Percentiles rank a stretch among this genome's conserved stretches.
Conservation (phyloP, 495 filamentous ascomycete species). For the Penicillium fimorum region DNA sequence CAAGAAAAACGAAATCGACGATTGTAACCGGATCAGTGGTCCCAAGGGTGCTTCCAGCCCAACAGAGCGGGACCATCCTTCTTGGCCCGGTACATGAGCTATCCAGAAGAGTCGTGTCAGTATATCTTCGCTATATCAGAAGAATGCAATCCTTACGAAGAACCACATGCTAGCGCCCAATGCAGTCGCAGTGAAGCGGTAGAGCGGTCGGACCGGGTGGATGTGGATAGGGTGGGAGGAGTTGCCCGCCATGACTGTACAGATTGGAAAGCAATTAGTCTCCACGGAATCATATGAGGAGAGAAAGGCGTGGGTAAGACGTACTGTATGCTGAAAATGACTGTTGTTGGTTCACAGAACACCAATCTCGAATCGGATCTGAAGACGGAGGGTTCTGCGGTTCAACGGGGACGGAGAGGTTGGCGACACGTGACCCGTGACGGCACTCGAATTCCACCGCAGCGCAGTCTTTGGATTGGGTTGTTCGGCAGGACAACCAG, state of each 20-base stretch:
- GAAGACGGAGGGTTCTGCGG: slow-evolving; percentile 11
- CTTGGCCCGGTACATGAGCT: slow-evolving; percentile 95
- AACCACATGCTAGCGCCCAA: slow-evolving; percentile 99
- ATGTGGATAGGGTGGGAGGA: slow-evolving; percentile 65
- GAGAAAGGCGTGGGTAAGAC: neutral
- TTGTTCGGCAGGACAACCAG: neutral
- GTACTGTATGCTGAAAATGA: slow-evolving; percentile 18
- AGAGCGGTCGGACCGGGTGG: slow-evolving; percentile 70
- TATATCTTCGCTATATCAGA: slow-evolving; percentile 3
- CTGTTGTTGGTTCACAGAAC: slow-evolving; percentile 14
- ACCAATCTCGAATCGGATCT: slow-evolving; percentile 16
- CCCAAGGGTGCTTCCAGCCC: slow-evolving; percentile 98
- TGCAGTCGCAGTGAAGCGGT: slow-evolving; percentile 79
- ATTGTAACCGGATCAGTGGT: slow-evolving; percentile 64
- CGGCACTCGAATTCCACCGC: slow-evolving; percentile 13
- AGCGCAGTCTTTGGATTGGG: slow-evolving; percentile 1
- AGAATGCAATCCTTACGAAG: slow-evolving; percentile 64
- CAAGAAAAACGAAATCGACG: slow-evolving; percentile 5
- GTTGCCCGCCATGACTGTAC: slow-evolving; percentile 54
- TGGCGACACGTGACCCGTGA: slow-evolving; percentile 20
- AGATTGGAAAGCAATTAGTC: slow-evolving; percentile 7
- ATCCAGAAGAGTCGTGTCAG: slow-evolving; percentile 21
- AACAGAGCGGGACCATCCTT: slow-evolving; percentile 85
- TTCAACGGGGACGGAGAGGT: slow-evolving; percentile 13
- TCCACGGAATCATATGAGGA: neutral